These are phyloP conservation scores for Thelephora terrestris DNA, from an alignment of 1,284 basidiomycete genomes.

Conservation along the genomic window DNA sequence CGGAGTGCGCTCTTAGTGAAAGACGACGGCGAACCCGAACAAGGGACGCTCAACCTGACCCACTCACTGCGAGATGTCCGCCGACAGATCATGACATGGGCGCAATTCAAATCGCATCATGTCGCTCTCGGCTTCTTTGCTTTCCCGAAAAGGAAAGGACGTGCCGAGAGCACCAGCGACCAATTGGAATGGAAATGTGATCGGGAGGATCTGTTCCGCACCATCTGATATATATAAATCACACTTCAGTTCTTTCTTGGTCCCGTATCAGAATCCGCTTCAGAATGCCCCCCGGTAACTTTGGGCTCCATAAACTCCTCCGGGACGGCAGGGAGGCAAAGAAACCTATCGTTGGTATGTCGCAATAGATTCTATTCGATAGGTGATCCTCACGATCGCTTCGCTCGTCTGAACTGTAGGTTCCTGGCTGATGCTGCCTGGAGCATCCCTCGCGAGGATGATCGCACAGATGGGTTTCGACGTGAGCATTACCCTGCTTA, in stretches of 20 bases:
- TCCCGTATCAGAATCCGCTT: background rate
- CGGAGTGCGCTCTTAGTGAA: too few species aligned
- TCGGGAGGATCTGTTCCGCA: background rate
- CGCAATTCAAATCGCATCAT: background rate
- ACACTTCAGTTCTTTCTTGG: background rate
- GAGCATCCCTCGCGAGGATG: constrained; percentile 18
- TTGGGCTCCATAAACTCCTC: constrained; percentile 11
- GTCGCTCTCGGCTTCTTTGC: background rate
- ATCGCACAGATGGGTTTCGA: constrained; percentile 20
- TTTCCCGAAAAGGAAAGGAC: background rate
- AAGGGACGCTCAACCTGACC: too few species aligned
- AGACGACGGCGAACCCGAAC: too few species aligned
- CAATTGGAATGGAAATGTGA: background rate
- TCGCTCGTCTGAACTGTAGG: constrained; percentile 8
- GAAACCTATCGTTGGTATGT: constrained; percentile 11
- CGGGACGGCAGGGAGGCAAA: constrained; percentile 5
- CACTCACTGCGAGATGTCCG: too few species aligned
- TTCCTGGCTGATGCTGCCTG: constrained; percentile 22
- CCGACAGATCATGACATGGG: background rate
- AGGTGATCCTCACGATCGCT: too few species aligned
- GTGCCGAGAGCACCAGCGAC: background rate
- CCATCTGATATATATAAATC: background rate
- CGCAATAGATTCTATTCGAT: background rate
- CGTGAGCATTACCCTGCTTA: constrained; percentile 9
- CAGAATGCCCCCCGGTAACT: background rate